Percentiles rank a stretch among this genome's conserved stretches.
Evolutionary conservation across 495 filamentous ascomycete species (phyloP).

Genomic region (Parathielavia hyrcaniae): DNA sequence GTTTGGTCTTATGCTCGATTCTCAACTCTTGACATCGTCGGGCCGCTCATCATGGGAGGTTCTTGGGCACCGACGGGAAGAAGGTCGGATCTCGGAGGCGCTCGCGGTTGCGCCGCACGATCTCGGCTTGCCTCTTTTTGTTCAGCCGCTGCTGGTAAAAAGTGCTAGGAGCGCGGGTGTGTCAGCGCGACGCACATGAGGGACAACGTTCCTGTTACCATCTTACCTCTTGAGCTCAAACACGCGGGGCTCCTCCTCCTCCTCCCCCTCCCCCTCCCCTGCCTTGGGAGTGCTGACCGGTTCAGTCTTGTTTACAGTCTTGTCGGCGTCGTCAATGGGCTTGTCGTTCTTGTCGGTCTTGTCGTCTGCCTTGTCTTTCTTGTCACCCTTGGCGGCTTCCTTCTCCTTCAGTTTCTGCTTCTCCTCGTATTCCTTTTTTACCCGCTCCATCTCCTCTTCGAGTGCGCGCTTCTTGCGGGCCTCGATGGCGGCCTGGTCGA

Average conservation of each 20-base stretch:
- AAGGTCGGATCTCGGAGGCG: conserved; percentile 67
- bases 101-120: conserved; percentile 75
- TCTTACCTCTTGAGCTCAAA: conserved; percentile 80
- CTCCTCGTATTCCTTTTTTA: conserved; percentile 75
- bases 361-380: conserved; percentile 44
- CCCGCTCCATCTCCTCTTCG: conserved; percentile 62
- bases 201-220: not conserved
- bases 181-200: not conserved
- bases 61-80: conserved; percentile 79
- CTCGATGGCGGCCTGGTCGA: conserved; percentile 68
- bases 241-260: conserved; percentile 59
- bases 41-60: conserved; percentile 45
- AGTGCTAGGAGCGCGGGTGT: conserved; percentile 43
- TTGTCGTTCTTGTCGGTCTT: conserved; percentile 48
- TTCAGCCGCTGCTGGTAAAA: conserved; percentile 84
- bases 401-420: conserved; percentile 58
- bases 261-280: conserved; percentile 37
- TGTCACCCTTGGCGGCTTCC: conserved; percentile 38
- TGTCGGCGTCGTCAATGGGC: conserved; percentile 36
- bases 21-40: not conserved
- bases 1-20: not conserved
- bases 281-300: not conserved
- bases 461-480: conserved; percentile 62
- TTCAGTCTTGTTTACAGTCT: conserved; percentile 49
- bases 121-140: conserved; percentile 68